These are phyloP conservation scores for Ensete ventricosum DNA, from an alignment of 176 grass and related monocot species.

Conservation along the genomic window DNA sequence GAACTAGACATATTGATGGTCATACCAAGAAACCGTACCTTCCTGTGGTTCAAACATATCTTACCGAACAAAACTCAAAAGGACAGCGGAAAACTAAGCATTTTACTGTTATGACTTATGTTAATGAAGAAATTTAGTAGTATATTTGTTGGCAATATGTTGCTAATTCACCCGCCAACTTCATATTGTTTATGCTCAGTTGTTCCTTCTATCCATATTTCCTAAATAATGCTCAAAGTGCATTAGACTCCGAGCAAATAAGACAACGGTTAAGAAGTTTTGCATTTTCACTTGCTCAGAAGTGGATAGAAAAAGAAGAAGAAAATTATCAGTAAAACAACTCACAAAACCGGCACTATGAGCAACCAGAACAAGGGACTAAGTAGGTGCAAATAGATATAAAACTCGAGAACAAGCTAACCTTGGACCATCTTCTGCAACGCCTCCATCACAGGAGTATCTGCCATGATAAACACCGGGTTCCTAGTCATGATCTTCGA, in stretches of 20 bases:
- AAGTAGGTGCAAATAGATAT: background rate
- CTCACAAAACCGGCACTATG: background rate
- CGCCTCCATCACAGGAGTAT: conserved; percentile 72
- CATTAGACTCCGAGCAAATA: background rate
- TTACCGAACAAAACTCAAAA: too few species aligned
- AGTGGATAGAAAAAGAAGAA: background rate
- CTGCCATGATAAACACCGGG: conserved; percentile 64
- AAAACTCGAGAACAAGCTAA: conserved; percentile 15
- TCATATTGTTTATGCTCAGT: too few species aligned
- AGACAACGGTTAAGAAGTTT: background rate
- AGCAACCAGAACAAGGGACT: background rate
- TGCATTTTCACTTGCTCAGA: background rate
- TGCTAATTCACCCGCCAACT: too few species aligned
- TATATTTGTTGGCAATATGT: too few species aligned
- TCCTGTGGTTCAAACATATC: too few species aligned
- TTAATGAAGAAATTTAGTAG: too few species aligned
- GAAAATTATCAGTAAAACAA: background rate
- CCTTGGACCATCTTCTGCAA: conserved; percentile 99
- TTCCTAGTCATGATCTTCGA: conserved; percentile 92
- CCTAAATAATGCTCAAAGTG: background rate
- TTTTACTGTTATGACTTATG: too few species aligned
- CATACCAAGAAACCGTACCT: too few species aligned
- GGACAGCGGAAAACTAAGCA: too few species aligned
- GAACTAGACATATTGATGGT: too few species aligned
- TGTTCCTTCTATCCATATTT: background rate